phyloP scores from a whole-genome alignment of 495 filamentous ascomycete species.

The Xylaria venustula region DNA sequence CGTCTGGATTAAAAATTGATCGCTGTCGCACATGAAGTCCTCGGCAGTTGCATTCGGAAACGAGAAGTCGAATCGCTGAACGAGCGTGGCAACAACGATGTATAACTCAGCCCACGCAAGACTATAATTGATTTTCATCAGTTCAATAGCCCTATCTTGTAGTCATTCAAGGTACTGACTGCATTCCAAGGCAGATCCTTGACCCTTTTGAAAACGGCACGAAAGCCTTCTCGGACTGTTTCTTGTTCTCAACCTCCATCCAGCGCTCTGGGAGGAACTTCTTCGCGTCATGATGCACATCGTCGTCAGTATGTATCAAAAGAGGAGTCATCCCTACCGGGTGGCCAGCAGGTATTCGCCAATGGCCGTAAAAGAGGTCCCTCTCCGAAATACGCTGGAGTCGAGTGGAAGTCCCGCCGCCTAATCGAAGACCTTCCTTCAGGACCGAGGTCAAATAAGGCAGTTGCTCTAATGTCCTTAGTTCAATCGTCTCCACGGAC shows the following conservation, averaged over 20 bases:
- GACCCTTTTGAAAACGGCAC: conserved; percentile 28
- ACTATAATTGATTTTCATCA: neutral
- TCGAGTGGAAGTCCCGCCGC: conserved; percentile 32
- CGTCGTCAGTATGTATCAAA: conserved; percentile 26
- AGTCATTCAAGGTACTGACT: conserved; percentile 16
- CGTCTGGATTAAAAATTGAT: neutral
- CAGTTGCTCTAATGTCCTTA: conserved; percentile 15
- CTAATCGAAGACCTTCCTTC: conserved; percentile 33
- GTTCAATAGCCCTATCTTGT: neutral
- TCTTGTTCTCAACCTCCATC: conserved; percentile 14
- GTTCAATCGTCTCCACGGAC: neutral
- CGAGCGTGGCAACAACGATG: neutral
- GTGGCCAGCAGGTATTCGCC: conserved; percentile 43
- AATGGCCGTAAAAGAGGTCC: conserved; percentile 37
- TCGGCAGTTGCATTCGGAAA: neutral
- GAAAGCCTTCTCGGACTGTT: neutral
- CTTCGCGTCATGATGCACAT: conserved; percentile 13
- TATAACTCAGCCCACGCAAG: neutral
- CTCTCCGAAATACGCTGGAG: conserved; percentile 31
- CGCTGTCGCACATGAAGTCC: neutral
- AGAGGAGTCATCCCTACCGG: conserved; percentile 31
- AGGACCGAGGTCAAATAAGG: conserved; percentile 33
- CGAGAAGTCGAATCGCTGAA: neutral
- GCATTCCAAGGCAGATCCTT: conserved; percentile 30
- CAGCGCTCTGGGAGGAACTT: conserved; percentile 20